Conservation (phyloP, 306 rosid genomes). For the Spatholobus suberectus region DNA sequence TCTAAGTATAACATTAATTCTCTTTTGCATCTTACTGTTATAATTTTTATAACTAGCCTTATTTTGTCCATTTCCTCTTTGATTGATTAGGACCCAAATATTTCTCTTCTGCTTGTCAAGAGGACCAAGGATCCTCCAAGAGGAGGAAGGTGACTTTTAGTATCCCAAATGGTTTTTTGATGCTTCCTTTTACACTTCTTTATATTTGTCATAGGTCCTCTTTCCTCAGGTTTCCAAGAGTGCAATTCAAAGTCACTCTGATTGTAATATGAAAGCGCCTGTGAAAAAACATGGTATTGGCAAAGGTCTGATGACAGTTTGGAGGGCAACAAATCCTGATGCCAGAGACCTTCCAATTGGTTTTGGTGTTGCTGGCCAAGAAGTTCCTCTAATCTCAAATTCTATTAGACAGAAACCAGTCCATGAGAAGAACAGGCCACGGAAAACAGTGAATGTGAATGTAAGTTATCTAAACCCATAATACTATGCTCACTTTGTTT, state of each 20-base stretch:
- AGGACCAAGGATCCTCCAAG: conserved; percentile 56
- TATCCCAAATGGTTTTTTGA: background rate
- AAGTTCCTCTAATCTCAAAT: conserved; percentile 46
- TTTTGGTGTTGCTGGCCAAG: conserved; percentile 51
- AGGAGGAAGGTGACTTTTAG: conserved; percentile 65
- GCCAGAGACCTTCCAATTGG: conserved; percentile 63
- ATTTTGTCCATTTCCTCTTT: conserved; percentile 30
- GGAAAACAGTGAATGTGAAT: conserved; percentile 39
- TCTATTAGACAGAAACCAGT: conserved; percentile 41
- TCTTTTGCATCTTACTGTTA: background rate
- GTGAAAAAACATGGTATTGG: conserved; percentile 82
- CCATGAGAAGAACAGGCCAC: conserved; percentile 52
- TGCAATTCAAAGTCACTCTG: conserved; percentile 44
- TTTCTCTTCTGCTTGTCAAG: conserved; percentile 53
- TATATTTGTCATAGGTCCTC: conserved; percentile 16
- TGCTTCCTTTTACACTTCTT: background rate
- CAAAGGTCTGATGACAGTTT: conserved; percentile 96
- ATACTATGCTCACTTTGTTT: conserved; percentile 25
- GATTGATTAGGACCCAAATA: conserved; percentile 48
- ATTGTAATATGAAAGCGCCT: conserved; percentile 43
- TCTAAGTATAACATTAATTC: background rate
- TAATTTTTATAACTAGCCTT: background rate
- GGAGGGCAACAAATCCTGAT: conserved; percentile 87
- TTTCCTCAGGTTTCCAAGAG: conserved; percentile 59
- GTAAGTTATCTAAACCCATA: conserved; percentile 53